phyloP scores from a whole-genome alignment of 1,284 basidiomycete genomes.

The Pseudozyma tsukubaensis region DNA sequence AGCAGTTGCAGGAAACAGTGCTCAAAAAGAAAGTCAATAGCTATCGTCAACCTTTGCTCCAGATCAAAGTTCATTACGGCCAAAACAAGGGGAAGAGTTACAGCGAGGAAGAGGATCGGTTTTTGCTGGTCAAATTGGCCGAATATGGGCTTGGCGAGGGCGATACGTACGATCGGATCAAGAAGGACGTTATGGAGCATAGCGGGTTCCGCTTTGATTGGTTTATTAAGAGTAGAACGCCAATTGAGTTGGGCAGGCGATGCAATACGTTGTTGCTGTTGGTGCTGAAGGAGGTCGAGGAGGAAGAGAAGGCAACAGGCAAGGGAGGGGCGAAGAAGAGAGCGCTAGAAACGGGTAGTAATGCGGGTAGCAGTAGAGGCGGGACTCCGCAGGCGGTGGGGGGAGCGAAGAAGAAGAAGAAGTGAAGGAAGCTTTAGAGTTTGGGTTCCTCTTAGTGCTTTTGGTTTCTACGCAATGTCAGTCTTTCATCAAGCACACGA shows the following conservation, averaged over 20 bases:
- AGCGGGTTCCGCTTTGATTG: slow-evolving; percentile 93
- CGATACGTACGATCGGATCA: slow-evolving; percentile 94
- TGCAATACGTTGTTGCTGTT: slow-evolving; percentile 89
- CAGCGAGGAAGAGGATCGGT: slow-evolving; percentile 95
- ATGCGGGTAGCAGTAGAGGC: slow-evolving; percentile 27
- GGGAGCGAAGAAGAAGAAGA: slow-evolving; percentile 35
- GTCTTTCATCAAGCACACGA: neutral
- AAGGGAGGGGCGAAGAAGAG: slow-evolving; percentile 23
- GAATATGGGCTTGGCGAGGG: slow-evolving; percentile 92
- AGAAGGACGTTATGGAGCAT: slow-evolving; percentile 93
- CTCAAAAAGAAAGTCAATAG: slow-evolving; percentile 51
- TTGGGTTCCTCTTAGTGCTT: neutral
- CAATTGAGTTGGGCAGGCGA: slow-evolving; percentile 87
- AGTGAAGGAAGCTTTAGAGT: slow-evolving; percentile 5
- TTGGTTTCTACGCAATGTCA: neutral
- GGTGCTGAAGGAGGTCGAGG: slow-evolving; percentile 84
- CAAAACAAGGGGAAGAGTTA: slow-evolving; percentile 85
- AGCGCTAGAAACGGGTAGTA: slow-evolving; percentile 25
- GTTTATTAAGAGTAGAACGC: slow-evolving; percentile 96
- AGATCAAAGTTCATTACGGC: slow-evolving; percentile 64
- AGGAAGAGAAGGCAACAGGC: slow-evolving; percentile 34
- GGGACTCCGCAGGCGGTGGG: slow-evolving; percentile 19
- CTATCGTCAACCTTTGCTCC: slow-evolving; percentile 55
- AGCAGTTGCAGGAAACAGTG: slow-evolving; percentile 57
- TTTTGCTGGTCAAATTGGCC: slow-evolving; percentile 88